phyloP scores from a whole-genome alignment of 2,329 filamentous ascomycete species.

The Alternaria ethzedia region DNA sequence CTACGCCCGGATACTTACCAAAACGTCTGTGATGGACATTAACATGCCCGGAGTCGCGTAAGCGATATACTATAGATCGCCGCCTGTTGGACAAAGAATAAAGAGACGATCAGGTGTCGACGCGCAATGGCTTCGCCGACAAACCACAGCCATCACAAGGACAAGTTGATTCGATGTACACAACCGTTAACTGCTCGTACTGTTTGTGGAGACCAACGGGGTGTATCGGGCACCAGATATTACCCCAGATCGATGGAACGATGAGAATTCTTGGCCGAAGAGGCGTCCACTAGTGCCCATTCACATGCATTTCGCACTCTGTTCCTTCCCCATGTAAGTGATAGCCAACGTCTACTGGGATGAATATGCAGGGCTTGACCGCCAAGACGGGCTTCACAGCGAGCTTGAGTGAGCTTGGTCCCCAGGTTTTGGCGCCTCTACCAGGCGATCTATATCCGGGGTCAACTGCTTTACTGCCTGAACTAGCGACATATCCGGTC shows the following conservation, averaged over 20 bases:
- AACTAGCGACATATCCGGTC: constrained; percentile 24
- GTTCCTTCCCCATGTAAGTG: constrained; percentile 32
- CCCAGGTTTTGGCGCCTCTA: constrained; percentile 38
- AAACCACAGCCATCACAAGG: constrained; percentile 13
- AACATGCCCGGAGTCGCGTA: neutral
- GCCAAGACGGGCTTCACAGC: constrained; percentile 20
- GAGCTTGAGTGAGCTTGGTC: constrained; percentile 40
- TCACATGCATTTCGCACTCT: constrained; percentile 21
- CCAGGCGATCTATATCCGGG: constrained; percentile 32
- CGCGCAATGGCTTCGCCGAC: constrained; percentile 17
- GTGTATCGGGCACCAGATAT: constrained; percentile 23
- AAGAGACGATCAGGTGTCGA: constrained; percentile 11
- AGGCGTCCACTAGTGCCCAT: constrained; percentile 26
- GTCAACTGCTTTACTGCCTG: constrained; percentile 39
- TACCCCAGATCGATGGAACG: constrained; percentile 2
- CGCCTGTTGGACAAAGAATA: constrained; percentile 8
- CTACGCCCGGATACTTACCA: constrained; percentile 12
- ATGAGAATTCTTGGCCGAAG: constrained; percentile 16
- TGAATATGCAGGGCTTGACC: constrained; percentile 30
- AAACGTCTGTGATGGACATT: constrained; percentile 8
- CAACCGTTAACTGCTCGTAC: constrained; percentile 24
- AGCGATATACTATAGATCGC: constrained; percentile 1
- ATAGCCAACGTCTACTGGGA: constrained; percentile 27
- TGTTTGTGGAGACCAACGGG: constrained; percentile 24
- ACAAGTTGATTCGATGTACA: constrained; percentile 16